Evolutionary conservation across 495 filamentous ascomycete genomes (phyloP).

Genomic region (Penicillium ucsense): DNA sequence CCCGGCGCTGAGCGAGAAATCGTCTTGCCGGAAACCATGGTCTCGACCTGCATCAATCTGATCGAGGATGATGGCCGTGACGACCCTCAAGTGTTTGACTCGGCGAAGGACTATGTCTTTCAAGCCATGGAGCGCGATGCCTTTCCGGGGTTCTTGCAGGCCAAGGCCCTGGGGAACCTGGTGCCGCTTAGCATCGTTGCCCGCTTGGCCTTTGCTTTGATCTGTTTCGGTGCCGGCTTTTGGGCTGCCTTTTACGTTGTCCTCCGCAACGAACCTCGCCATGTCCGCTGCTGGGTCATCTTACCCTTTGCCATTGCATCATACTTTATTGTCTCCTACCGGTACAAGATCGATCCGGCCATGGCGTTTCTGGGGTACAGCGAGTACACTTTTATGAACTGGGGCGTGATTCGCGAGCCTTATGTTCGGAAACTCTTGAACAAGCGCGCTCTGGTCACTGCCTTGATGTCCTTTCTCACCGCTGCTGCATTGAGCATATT

Average conservation of each 20-base stretch:
- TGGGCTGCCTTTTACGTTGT: slow-evolving; percentile 92
- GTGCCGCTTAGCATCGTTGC: slow-evolving; percentile 79
- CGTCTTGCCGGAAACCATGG: slow-evolving; percentile 76
- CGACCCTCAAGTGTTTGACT: slow-evolving; percentile 94
- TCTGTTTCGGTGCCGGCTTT: slow-evolving; percentile 81
- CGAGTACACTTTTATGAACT: slow-evolving; percentile 91
- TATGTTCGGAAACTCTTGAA: slow-evolving; percentile 77
- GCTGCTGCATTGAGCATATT: slow-evolving; percentile 68
- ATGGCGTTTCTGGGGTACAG: slow-evolving; percentile 82
- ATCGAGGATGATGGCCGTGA: slow-evolving; percentile 87
- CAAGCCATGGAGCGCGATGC: slow-evolving; percentile 99
- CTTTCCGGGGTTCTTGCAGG: slow-evolving; percentile 89
- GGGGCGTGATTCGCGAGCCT: slow-evolving; percentile 74
- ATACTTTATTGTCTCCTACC: slow-evolving; percentile 80
- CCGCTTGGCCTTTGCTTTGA: slow-evolving; percentile 73
- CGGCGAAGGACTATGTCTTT: slow-evolving; percentile 97
- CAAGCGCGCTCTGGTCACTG: slow-evolving; percentile 69
- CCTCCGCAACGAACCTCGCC: slow-evolving; percentile 68
- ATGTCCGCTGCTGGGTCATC: slow-evolving; percentile 78
- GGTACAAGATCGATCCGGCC: slow-evolving; percentile 88
- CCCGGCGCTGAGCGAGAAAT: slow-evolving; percentile 93
- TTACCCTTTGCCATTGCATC: slow-evolving; percentile 87
- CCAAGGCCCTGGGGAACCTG: slow-evolving; percentile 90
- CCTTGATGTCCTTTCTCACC: slow-evolving; percentile 60
- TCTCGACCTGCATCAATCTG: slow-evolving; percentile 64